Evolutionary conservation across 257 asterid genomes (phyloP), one percentile per base, ranked within the genome.

Genomic region (Cinchona pubescens): DNA sequence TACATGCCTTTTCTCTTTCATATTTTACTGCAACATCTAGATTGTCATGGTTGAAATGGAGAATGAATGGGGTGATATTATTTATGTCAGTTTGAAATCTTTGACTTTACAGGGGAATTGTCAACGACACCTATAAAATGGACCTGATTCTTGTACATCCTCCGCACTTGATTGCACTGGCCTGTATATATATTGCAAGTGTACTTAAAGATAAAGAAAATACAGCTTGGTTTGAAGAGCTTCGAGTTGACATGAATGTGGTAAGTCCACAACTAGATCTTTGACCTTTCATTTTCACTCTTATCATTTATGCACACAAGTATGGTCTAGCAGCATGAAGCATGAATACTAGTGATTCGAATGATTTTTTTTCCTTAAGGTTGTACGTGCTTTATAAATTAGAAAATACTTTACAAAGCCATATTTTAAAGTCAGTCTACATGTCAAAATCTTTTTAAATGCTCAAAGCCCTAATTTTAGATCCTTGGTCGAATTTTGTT

Each of bases 211-310:
- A 92, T 68, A 94, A 92, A 78, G 99, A 92, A 80, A 92, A 85
- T 81, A 88, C 99, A 7, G 92, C 96, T 51, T 94, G 99, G 99
- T 92, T 94, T 87, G 99, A 94, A 89, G 99, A 94, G 90, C 98
- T 94, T 82, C 92, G 90, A 71, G 97, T 85, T 83, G 99, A 94
- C 77, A 94, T 94, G 99, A 92, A 90, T 72, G 90, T 83, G 90
- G 99, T 94, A 83, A 80, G 93, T 75, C 46, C 66, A 7, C 67
- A 23, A 40, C 25, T 61, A 12, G n/a, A 45, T 27, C 12, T 15
- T 32, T 62, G 14, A 37, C 68, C 60, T 62, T 35, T n/a, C 32
- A 21, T 29, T 23, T 45, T 58, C 72, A 49, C 23, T 56, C 8
- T 14, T 23, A 48, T 55, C 60, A n/a, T 37, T 37, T 5, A 16